These are phyloP conservation scores for Clonostachys chloroleuca DNA, from an alignment of 2,329 filamentous ascomycete species.

Conservation along the genomic window DNA sequence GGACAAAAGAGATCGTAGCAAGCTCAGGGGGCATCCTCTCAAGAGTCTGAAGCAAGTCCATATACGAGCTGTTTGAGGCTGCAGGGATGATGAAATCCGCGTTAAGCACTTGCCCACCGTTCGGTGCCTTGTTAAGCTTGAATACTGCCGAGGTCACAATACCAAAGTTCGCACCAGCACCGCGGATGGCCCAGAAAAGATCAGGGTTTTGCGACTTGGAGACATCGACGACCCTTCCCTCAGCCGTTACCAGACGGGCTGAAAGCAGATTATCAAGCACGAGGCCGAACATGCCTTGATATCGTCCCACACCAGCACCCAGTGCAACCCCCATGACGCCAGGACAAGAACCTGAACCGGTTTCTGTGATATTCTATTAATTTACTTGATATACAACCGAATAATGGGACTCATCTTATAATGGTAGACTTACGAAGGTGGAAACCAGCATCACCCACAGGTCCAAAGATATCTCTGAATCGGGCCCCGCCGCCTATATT, in stretches of 20 bases:
- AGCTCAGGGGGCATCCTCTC: neutral
- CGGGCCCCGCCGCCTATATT: conserved; percentile 4
- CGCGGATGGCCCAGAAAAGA: conserved; percentile 40
- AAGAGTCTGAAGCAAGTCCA: neutral
- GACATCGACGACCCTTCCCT: conserved; percentile 30
- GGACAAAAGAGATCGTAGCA: neutral
- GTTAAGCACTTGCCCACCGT: neutral
- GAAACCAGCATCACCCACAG: neutral
- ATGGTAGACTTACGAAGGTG: neutral
- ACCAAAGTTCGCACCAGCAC: conserved; percentile 52
- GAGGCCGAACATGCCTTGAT: conserved; percentile 44
- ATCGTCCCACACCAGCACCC: conserved; percentile 47
- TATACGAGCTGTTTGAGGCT: neutral
- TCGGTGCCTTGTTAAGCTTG: conserved; percentile 11
- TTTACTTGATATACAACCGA: neutral
- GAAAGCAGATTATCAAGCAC: conserved; percentile 43
- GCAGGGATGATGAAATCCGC: neutral
- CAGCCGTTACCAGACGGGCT: conserved; percentile 41
- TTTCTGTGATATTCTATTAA: neutral
- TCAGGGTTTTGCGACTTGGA: conserved; percentile 29
- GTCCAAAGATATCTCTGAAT: conserved; percentile 2
- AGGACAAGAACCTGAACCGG: conserved; percentile 28
- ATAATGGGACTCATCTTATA: neutral
- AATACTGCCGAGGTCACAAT: conserved; percentile 26
- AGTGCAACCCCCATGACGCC: conserved; percentile 39